Conservation (phyloP, 1,284 basidiomycete species). For the Ganoderma meredithae region DNA sequence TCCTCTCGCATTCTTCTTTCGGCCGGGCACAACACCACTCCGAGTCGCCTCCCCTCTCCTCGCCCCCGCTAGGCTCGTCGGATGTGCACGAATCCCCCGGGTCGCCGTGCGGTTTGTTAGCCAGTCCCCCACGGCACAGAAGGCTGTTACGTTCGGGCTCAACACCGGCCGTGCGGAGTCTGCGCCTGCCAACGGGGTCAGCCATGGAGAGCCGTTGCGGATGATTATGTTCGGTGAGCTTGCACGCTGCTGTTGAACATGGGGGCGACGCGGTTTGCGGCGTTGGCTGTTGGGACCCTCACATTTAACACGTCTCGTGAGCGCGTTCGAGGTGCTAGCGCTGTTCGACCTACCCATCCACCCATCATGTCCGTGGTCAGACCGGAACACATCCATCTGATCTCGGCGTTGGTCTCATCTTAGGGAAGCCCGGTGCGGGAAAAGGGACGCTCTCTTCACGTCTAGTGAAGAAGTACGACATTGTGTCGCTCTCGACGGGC, state of each 20-base stretch:
- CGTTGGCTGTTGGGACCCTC: background rate
- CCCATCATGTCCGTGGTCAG: background rate
- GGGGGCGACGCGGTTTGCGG: background rate
- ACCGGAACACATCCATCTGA: background rate
- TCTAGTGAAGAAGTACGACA: constrained; percentile 79
- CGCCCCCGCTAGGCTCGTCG: constrained; percentile 12
- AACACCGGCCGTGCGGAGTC: constrained; percentile 46
- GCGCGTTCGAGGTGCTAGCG: background rate
- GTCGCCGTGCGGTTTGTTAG: constrained; percentile 40
- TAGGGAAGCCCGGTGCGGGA: constrained; percentile 74
- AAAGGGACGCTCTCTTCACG: constrained; percentile 82
- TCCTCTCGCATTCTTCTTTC: constrained; percentile 27
- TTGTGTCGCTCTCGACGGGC: constrained; percentile 79
- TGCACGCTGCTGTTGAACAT: no score
- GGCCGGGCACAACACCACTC: constrained; percentile 23
- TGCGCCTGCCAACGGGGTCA: constrained; percentile 41
- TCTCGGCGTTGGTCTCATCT: background rate
- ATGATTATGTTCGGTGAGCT: constrained; percentile 78
- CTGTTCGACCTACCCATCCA: background rate
- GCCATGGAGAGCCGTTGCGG: constrained; percentile 53
- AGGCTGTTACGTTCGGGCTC: constrained; percentile 61
- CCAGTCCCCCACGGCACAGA: constrained; percentile 49
- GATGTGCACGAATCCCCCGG: constrained; percentile 1
- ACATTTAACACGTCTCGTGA: constrained; percentile 15
- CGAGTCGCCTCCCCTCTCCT: constrained; percentile 4